Evolutionary conservation across 371 early-diverging fungal genomes (phyloP), one percentile per base, ranked within the genome.

Genomic region (Circinella umbellata): DNA sequence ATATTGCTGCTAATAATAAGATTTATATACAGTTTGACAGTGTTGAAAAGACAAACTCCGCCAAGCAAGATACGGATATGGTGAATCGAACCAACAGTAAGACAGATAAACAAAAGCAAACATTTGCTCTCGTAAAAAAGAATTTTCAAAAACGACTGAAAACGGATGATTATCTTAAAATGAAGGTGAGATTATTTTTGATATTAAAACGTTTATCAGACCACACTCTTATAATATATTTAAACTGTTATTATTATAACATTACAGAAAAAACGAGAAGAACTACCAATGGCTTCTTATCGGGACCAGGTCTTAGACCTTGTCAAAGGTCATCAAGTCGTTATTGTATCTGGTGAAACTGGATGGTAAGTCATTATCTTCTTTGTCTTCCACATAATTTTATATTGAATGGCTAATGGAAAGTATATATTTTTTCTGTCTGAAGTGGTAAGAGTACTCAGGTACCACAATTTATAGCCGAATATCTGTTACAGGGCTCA

Each of bases 401-500:
- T 27, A 27, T 27, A 27, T 27, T 27, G 27, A 27, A 0, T 27
- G 27, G 27, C 27, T 27, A 27, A 51, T 94, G 80, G 77, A 66
- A 68, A 71, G 11, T 42, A 1, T 9, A 9, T 42, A 9, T 42
- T 42, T 11, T 42, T 42, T 3, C 11, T 42, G 2, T 42, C 11
- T 42, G 0, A 76, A 90, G 94, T 67, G 98, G 98, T 62, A 98
- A 98, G 82, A 95, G 93, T 70, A 96, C 96, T 4, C 96, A 96
- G 75, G 88, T 96, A 4, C 97, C 97, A 14, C 95, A 95, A 77
- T 95, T 91, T 69, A 69, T 96, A n/a, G 88, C 90, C 0, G 93
- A 94, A 65, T 73, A 81, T 57, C 75, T 88, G 37, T 77, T 93
- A 17, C 47, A 64, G 61, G 64, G 54, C 7, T 64, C 73, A 1